Evolutionary conservation across 768 basidiomycete species (phyloP).

Genomic region (Russula olivacea): DNA sequence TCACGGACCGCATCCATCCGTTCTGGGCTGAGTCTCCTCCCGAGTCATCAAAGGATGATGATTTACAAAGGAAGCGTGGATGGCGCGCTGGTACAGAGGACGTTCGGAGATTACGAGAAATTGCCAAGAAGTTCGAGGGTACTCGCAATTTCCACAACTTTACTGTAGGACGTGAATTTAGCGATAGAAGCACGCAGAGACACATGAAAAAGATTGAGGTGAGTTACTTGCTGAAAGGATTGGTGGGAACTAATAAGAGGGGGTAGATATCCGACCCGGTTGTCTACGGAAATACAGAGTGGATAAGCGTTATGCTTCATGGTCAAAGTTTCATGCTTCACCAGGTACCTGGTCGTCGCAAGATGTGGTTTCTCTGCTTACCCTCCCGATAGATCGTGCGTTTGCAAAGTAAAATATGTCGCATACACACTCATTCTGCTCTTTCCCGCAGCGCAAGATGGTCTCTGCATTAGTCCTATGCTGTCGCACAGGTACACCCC

Average conservation of each 20-base stretch:
- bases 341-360: conserved; percentile 55
- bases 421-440: conserved; percentile 22
- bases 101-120: conserved; percentile 49
- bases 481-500: conserved; percentile 69
- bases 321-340: conserved; percentile 99
- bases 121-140: conserved; percentile 66
- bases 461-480: conserved; percentile 78
- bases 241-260: background rate
- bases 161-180: conserved; percentile 81
- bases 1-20: conserved; percentile 36
- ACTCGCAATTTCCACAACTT: conserved; percentile 99
- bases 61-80: conserved; percentile 56
- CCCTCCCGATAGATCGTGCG: conserved; percentile 43
- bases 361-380: conserved; percentile 1
- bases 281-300: conserved; percentile 87
- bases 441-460: conserved; percentile 87
- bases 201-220: conserved; percentile 87
- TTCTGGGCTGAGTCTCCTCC: conserved; percentile 53
- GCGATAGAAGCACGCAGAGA: conserved; percentile 77
- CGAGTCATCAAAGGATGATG: conserved; percentile 45
- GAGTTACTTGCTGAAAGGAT: conserved; percentile 1
- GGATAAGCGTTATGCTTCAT: conserved; percentile 90
- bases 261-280: conserved; percentile 73
- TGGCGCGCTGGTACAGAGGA: conserved; percentile 60
- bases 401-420: conserved; percentile 19